A percentile compares a stretch with the other conserved stretches of the same genome.
These are phyloP conservation scores for Pyrenophora seminiperda DNA, from an alignment of 2,329 filamentous ascomycete species.

Conservation along the genomic window DNA sequence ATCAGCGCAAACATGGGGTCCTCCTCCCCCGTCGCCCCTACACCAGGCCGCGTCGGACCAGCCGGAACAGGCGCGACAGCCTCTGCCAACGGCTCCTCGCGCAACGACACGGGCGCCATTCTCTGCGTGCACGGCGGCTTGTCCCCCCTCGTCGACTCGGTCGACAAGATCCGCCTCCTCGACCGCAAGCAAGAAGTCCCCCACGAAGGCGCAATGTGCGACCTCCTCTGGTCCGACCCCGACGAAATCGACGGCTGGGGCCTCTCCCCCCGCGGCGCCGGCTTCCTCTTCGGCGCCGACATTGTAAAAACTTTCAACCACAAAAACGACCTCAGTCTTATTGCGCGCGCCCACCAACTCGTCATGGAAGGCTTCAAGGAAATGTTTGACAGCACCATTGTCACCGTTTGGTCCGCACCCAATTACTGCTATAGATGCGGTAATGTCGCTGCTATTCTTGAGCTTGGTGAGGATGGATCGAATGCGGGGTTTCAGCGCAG, in stretches of 20 bases:
- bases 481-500: constrained; percentile 55
- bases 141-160: constrained; percentile 85
- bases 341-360: constrained; percentile 92
- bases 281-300: constrained; percentile 92
- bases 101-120: constrained; percentile 68
- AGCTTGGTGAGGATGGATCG: constrained; percentile 81
- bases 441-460: constrained; percentile 83
- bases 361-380: constrained; percentile 99
- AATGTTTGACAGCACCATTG: constrained; percentile 89
- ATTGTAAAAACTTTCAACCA: constrained; percentile 96
- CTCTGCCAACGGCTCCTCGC: constrained; percentile 61
- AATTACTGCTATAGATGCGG: constrained; percentile 66
- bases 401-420: constrained; percentile 92
- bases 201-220: constrained; percentile 98
- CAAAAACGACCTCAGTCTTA: constrained; percentile 86
- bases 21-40: constrained; percentile 45
- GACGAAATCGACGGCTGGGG: constrained; percentile 99
- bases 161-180: constrained; percentile 93
- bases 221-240: constrained; percentile 95
- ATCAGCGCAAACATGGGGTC: constrained; percentile 41
- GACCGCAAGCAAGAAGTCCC: constrained; percentile 97
- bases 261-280: constrained; percentile 87
- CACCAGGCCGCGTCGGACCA: constrained; percentile 66
- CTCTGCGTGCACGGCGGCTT: constrained; percentile 95
- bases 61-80: constrained; percentile 81